A percentile compares a stretch with the other conserved stretches of the same genome.
phyloP scores from a whole-genome alignment of 208 protist species.

The Crithidia acanthocephali region DNA sequence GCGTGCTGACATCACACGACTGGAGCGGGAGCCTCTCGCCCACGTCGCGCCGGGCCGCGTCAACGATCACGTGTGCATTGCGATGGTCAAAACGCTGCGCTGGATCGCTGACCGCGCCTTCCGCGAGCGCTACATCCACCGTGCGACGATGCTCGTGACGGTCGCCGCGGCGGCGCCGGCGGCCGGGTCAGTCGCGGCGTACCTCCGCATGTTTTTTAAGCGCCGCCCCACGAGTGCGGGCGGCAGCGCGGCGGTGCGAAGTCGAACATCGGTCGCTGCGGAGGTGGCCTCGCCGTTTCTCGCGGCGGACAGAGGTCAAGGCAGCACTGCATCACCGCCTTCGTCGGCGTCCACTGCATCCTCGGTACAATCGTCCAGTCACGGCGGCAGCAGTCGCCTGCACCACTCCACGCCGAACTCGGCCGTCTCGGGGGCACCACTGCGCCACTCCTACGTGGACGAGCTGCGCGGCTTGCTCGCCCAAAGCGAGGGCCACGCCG shows the following conservation, averaged over 20 bases:
- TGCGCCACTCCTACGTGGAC: constrained; percentile 31
- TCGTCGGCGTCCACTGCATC: neutral
- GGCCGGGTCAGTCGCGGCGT: constrained; percentile 52
- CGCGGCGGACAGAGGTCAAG: neutral
- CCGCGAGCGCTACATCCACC: constrained; percentile 75
- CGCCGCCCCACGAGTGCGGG: constrained; percentile 6
- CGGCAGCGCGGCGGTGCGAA: neutral
- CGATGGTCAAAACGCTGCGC: constrained; percentile 65
- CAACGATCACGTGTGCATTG: constrained; percentile 76
- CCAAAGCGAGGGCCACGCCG: constrained; percentile 70
- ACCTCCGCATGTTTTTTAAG: constrained; percentile 56
- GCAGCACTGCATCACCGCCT: neutral
- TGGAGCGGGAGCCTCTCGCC: constrained; percentile 67
- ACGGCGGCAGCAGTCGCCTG: neutral
- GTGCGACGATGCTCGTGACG: constrained; percentile 76
- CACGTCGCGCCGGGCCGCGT: constrained; percentile 60
- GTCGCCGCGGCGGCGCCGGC: constrained; percentile 54
- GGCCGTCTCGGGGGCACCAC: constrained; percentile 1
- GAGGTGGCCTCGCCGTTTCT: constrained; percentile 33
- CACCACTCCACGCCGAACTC: constrained; percentile 13
- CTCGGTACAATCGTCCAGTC: too few species aligned
- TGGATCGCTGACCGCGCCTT: constrained; percentile 76
- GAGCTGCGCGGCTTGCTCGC: constrained; percentile 61
- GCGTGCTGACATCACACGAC: constrained; percentile 33
- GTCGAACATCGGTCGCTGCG: constrained; percentile 7